Evolutionary conservation across 208 protist genomes (phyloP), one percentile per base, ranked within the genome.

Genomic region (Leishmania braziliensis): DNA sequence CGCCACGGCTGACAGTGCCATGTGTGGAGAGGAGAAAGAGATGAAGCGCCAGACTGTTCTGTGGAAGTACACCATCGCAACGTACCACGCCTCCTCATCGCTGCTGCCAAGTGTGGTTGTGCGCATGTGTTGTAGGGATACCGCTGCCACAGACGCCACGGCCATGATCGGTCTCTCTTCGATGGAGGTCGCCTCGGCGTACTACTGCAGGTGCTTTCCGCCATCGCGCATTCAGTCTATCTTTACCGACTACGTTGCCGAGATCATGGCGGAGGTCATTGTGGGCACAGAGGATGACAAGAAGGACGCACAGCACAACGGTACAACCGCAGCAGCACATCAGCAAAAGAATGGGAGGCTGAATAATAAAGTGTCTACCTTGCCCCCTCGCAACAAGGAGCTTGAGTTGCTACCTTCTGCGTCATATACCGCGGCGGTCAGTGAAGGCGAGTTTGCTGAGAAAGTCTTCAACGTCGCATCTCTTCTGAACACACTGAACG

Each of bases 201-300:
- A 80, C 68, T 80, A 84, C 81, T 18, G 56, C 3, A 46, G 69
- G 65, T 77, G 75, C 75, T 84, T 84, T 75, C 75, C 81, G 4
- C 69, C 75, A 12, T 80, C 69, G 33, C 75, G 75, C 1, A 33
- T 80, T 74, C 75, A 80, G 58, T 5, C 26, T n/a, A 75, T 84
- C 70, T 80, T 84, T 60, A 26, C 53, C 63, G 76, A 80, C 75
- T 79, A 84, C 69, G 29, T 63, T 9, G 69, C 29, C 23, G 81
- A 84, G 46, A 20, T n/a, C n/a, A 78, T 84, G 54, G 3, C n/a
- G 74, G 50, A 76, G 53, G 79, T 78, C 60, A 29, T 51, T 23
- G 36, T 65, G 39, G 5, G 69, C 23, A 69, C 18, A 39, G 73
- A 60, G 43, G 56, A 79, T n/a, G 54, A 62, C 43, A n/a, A 23